phyloP scores from a whole-genome alignment of 179 eudicot genomes.

The Pouteria campechiana region DNA sequence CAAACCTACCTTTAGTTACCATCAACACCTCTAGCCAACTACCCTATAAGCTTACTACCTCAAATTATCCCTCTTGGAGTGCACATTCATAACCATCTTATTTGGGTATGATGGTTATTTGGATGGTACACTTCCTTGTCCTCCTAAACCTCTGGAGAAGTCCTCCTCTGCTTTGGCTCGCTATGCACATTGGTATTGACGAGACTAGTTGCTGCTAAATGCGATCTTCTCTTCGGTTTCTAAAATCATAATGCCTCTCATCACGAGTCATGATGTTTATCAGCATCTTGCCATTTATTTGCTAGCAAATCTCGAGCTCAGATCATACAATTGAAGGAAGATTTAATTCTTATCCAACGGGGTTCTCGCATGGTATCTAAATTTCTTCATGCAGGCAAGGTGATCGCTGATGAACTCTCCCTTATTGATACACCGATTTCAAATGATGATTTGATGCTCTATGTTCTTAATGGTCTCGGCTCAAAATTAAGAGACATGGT shows the following conservation, averaged over 20 bases:
- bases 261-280: too few relatives aligned
- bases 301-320: too few relatives aligned
- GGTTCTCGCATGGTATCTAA: too few relatives aligned
- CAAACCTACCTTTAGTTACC: too few relatives aligned
- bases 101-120: background rate
- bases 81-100: background rate
- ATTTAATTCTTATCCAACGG: too few relatives aligned
- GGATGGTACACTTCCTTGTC: background rate
- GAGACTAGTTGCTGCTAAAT: too few relatives aligned
- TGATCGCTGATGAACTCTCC: conserved; percentile 1
- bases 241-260: too few relatives aligned
- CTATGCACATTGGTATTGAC: too few relatives aligned
- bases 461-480: background rate
- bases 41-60: background rate
- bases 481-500: background rate
- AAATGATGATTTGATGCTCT: background rate
- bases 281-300: too few relatives aligned
- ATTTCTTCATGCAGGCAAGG: background rate
- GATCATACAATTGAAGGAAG: too few relatives aligned
- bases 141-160: background rate
- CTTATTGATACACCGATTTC: background rate
- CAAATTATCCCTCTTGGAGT: background rate
- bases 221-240: too few relatives aligned
- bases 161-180: background rate
- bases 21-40: background rate